Conservation (phyloP, 2,329 filamentous ascomycete species). For the Trichoderma koningiopsis region DNA sequence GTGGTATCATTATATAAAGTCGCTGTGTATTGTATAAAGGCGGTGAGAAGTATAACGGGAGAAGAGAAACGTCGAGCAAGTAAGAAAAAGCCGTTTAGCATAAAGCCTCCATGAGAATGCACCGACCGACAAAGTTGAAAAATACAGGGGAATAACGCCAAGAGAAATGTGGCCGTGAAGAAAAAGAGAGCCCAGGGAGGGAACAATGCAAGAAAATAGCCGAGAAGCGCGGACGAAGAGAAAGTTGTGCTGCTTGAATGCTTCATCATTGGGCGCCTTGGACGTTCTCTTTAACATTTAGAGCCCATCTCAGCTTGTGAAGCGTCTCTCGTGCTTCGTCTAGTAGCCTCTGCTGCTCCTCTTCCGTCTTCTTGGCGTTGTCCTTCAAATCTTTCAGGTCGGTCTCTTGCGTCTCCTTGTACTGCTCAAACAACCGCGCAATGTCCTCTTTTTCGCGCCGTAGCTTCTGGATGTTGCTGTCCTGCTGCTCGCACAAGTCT, state of each 20-base stretch:
- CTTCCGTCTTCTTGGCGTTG: slow-evolving; percentile 59
- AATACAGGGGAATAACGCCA: slow-evolving; percentile 11
- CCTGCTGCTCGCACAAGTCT: slow-evolving; percentile 72
- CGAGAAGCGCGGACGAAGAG: not conserved
- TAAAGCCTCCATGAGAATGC: slow-evolving; percentile 19
- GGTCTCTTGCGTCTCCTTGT: slow-evolving; percentile 66
- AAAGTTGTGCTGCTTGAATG: not conserved
- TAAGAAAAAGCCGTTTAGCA: slow-evolving; percentile 11
- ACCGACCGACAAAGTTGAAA: not conserved
- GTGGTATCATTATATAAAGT: slow-evolving; percentile 24
- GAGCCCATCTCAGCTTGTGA: slow-evolving; percentile 71
- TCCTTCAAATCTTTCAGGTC: slow-evolving; percentile 61
- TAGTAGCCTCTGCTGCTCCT: slow-evolving; percentile 62
- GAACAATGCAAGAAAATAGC: not conserved
- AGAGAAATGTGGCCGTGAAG: not conserved
- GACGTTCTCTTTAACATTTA: slow-evolving; percentile 66
- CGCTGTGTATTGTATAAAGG: not conserved
- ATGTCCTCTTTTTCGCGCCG: slow-evolving; percentile 65
- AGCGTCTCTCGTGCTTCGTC: slow-evolving; percentile 62
- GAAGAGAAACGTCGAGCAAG: not conserved
- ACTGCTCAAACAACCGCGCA: slow-evolving; percentile 60
- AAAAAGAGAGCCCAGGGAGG: not conserved
- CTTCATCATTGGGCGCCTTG: slow-evolving; percentile 52
- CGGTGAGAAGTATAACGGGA: not conserved
- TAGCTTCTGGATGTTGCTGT: slow-evolving; percentile 65